Evolutionary conservation across 805 yeast species (phyloP).

Genomic region (Nematodospora valgi): DNA sequence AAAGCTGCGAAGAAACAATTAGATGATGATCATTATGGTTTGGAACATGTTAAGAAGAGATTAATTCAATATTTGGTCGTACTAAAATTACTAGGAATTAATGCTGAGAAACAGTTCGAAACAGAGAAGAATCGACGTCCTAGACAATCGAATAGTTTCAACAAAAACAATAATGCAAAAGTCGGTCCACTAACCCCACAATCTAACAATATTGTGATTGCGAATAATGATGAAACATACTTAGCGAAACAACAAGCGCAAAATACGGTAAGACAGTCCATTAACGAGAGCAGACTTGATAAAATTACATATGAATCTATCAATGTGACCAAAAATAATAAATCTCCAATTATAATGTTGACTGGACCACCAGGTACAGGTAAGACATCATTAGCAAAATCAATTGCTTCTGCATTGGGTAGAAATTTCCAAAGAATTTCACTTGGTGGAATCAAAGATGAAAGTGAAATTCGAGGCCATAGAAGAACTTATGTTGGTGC

Average conservation of each 20-base stretch:
- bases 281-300: constrained; percentile 4
- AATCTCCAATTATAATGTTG: constrained; percentile 73
- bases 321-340: constrained; percentile 31
- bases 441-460: constrained; percentile 85
- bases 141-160: constrained; percentile 8
- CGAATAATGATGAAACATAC: constrained; percentile 33
- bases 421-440: constrained; percentile 77
- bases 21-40: constrained; percentile 42
- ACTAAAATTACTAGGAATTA: constrained; percentile 51
- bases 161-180: not conserved
- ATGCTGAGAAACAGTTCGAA: constrained; percentile 26
- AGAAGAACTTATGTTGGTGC: constrained; percentile 90
- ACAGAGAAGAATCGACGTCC: constrained; percentile 15
- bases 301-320: constrained; percentile 9
- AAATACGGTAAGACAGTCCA: constrained; percentile 8
- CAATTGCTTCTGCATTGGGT: constrained; percentile 71
- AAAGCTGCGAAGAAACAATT: constrained; percentile 34
- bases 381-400: constrained; percentile 80
- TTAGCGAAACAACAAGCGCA: constrained; percentile 22
- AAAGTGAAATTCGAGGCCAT: constrained; percentile 87
- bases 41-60: constrained; percentile 55
- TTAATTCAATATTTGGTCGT: constrained; percentile 79
- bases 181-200: not conserved
- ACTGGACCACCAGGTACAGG: constrained; percentile 97
- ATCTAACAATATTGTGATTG: constrained; percentile 25